phyloP scores from a whole-genome alignment of 208 protist genomes.

The Tritrichomonas musculus region DNA sequence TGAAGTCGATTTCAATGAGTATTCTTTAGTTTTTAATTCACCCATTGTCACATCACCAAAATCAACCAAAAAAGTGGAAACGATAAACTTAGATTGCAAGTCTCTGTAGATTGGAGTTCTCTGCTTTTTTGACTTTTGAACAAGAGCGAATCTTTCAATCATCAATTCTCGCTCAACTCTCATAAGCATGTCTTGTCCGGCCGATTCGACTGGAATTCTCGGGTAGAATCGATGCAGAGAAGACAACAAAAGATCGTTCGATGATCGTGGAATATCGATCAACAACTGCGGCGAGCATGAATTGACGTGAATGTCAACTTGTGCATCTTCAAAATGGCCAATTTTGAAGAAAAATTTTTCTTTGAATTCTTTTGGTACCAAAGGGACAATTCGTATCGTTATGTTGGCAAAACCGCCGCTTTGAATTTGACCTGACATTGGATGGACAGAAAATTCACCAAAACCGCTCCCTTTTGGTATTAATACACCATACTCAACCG shows the following conservation, averaged over 20 bases:
- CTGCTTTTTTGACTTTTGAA: neutral
- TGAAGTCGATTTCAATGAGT: too few species aligned
- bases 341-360: neutral
- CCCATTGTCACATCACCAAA: too few species aligned
- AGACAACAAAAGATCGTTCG: neutral
- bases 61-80: too few species aligned
- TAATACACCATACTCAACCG: neutral
- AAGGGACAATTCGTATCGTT: neutral
- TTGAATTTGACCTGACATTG: neutral
- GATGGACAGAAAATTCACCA: neutral
- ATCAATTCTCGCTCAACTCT: neutral
- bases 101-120: too few species aligned
- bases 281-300: neutral
- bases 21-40: too few species aligned
- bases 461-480: neutral
- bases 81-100: too few species aligned
- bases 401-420: neutral
- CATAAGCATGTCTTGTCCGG: neutral
- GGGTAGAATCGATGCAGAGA: too few species aligned
- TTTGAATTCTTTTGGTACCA: neutral
- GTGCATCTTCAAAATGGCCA: neutral
- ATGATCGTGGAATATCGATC: neutral
- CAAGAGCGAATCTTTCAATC: neutral
- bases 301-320: neutral
- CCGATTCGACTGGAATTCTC: too few species aligned